Evolutionary conservation across 257 asterid species (phyloP), one percentile per base, ranked within the genome.

Genomic region (Nicotiana noctiflora): DNA sequence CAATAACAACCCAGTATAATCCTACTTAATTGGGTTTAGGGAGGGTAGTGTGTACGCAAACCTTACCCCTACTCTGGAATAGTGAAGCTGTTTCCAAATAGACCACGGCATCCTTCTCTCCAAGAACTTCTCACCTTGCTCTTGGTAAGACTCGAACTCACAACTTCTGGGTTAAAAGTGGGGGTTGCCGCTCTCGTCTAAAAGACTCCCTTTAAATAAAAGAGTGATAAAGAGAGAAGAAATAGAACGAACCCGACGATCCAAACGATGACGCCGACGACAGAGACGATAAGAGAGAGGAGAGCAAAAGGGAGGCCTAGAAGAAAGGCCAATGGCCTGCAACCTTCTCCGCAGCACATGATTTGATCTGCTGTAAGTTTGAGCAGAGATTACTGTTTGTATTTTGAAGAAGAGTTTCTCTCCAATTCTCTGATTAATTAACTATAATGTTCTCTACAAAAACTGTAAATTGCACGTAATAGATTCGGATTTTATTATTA

Each of bases 251-350:
- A 91, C 97, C 93, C 94, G 76, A 90, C 83, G 18, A 88, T 85
- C 97, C 97, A 92, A 56, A 92, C 10, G 79, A 83, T 34, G 12
- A 89, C 19, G 66, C 92, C 95, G 80, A 90, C 79, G 53, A 89
- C 4, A 49, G 93, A 90, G 83, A 90, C 18, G 65, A 90, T 29
- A 19, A 92, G 92, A 72, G 92, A 82, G 11, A 92, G 89, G 12
- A 89, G 27, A 2, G 97, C 97, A 37, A 92, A 92, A 29, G 93
- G 93, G 0, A 90, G 85, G 29, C 93, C 90, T 29, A 90, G 15
- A 3, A 91, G 85, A 81, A 92, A 90, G 51, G 87, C 97, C 80
- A 92, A 70, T 49, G 97, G 97, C 90, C 91, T 75, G 83, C 93
- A 90, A 70, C 86, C 85, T 4, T 83, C 84, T 15, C 65, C 82